Conservation (phyloP, 2,329 filamentous ascomycete species). For the Clonostachys rhizophaga region DNA sequence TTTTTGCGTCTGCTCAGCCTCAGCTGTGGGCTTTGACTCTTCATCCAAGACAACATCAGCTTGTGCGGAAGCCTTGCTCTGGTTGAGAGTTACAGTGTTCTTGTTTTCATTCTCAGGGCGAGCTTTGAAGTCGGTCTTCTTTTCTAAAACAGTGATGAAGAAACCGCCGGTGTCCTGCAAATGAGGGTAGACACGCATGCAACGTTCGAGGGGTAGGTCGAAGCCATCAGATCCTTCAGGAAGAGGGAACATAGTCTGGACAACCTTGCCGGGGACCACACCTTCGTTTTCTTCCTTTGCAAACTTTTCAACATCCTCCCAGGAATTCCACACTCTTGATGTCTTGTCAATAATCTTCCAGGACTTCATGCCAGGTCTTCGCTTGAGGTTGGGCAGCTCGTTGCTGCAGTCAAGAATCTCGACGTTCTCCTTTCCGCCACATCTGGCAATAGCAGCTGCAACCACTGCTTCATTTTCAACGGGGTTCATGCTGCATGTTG, state of each 20-base stretch:
- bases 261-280: constrained; percentile 62
- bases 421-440: constrained; percentile 78
- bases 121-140: constrained; percentile 79
- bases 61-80: constrained; percentile 9
- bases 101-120: constrained; percentile 62
- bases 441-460: constrained; percentile 81
- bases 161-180: constrained; percentile 95
- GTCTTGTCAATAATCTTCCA: constrained; percentile 94
- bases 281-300: constrained; percentile 51
- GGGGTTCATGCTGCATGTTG: constrained; percentile 98
- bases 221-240: constrained; percentile 47
- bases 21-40: constrained; percentile 7
- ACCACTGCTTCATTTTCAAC: constrained; percentile 95
- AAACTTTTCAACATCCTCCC: constrained; percentile 73
- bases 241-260: constrained; percentile 78
- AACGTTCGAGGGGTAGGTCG: constrained; percentile 76
- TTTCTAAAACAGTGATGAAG: constrained; percentile 94
- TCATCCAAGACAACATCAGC: constrained; percentile 5
- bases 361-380: constrained; percentile 68
- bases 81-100: constrained; percentile 7
- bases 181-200: constrained; percentile 92
- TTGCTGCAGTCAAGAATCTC: constrained; percentile 80
- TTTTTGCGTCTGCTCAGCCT: constrained; percentile 33
- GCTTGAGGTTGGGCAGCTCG: constrained; percentile 70
- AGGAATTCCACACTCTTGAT: constrained; percentile 73